A percentile compares a stretch with the other conserved stretches of the same genome.
Evolutionary conservation across 2,329 filamentous ascomycete species (phyloP).

Genomic region (Coniosporium tulheliwenetii): DNA sequence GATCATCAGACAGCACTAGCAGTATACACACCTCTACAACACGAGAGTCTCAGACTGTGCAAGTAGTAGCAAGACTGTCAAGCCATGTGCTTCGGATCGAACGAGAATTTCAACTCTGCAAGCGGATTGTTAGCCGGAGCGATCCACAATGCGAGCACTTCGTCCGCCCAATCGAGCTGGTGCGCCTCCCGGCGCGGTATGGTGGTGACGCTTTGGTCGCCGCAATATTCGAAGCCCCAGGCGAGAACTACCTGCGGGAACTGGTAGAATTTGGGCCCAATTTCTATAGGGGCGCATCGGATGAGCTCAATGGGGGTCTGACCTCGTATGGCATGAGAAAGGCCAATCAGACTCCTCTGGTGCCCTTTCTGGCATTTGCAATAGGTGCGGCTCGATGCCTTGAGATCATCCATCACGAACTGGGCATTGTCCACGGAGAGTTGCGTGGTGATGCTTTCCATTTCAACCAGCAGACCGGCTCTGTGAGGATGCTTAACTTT

Average conservation of each 20-base stretch:
- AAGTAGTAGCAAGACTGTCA: slow-evolving; percentile 69
- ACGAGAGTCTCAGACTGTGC: slow-evolving; percentile 30
- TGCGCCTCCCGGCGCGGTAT: slow-evolving; percentile 51
- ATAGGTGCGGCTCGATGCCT: slow-evolving; percentile 75
- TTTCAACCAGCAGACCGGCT: slow-evolving; percentile 54
- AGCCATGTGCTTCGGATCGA: slow-evolving; percentile 72
- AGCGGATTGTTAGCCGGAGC: slow-evolving; percentile 51
- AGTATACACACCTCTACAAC: slow-evolving; percentile 7
- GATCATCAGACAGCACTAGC: slow-evolving; percentile 1
- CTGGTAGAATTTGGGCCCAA: slow-evolving; percentile 62
- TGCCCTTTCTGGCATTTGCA: slow-evolving; percentile 76
- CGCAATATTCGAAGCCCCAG: slow-evolving; percentile 66
- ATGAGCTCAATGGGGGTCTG: not conserved
- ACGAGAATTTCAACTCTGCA: slow-evolving; percentile 71
- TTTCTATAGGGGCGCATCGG: slow-evolving; percentile 17
- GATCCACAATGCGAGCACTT: slow-evolving; percentile 65
- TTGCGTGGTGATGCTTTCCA: slow-evolving; percentile 85
- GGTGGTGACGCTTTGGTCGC: slow-evolving; percentile 63
- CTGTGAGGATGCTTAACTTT: slow-evolving; percentile 69
- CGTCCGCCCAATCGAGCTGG: slow-evolving; percentile 63
- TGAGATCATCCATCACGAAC: slow-evolving; percentile 79
- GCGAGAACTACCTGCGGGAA: slow-evolving; percentile 54
- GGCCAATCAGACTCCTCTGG: slow-evolving; percentile 44
- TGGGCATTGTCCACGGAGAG: slow-evolving; percentile 79
- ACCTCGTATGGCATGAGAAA: not conserved